phyloP scores from a whole-genome alignment of 2,329 filamentous ascomycete genomes.

The Huntiella savannae region DNA sequence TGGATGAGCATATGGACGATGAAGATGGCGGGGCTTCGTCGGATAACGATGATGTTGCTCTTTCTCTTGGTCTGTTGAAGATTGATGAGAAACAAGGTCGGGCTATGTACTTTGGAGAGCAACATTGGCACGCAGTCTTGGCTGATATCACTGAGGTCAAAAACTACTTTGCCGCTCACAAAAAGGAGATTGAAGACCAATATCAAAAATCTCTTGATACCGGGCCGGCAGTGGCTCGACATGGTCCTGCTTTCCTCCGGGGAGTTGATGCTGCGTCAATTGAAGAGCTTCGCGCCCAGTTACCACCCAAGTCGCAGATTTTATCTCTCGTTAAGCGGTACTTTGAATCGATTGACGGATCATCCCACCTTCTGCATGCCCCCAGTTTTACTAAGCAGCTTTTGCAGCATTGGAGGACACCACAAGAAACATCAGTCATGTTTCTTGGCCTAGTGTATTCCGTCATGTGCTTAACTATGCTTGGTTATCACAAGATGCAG shows the following conservation, averaged over 20 bases:
- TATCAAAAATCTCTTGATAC: slow-evolving; percentile 55
- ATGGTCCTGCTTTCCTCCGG: slow-evolving; percentile 62
- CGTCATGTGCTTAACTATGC: slow-evolving; percentile 56
- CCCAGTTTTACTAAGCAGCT: slow-evolving; percentile 69
- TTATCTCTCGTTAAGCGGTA: slow-evolving; percentile 73
- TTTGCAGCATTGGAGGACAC: slow-evolving; percentile 47
- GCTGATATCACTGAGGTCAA: slow-evolving; percentile 82
- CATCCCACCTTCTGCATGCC: slow-evolving; percentile 58
- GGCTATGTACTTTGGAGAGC: slow-evolving; percentile 63
- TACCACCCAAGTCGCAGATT: slow-evolving; percentile 68
- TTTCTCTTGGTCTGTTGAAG: slow-evolving; percentile 66
- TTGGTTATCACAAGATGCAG: slow-evolving; percentile 61
- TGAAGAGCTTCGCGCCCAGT: slow-evolving; percentile 55
- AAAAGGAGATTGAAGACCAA: slow-evolving; percentile 73
- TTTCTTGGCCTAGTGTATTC: slow-evolving; percentile 65
- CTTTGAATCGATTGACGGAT: slow-evolving; percentile 62
- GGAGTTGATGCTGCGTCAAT: slow-evolving; percentile 54
- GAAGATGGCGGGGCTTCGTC: slow-evolving; percentile 12
- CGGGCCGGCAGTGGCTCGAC: slow-evolving; percentile 38
- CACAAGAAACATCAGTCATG: slow-evolving; percentile 52
- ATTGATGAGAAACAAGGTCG: slow-evolving; percentile 61
- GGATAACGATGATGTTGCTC: slow-evolving; percentile 27
- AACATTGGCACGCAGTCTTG: slow-evolving; percentile 67
- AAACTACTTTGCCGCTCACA: slow-evolving; percentile 69
- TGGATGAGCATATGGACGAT: slow-evolving; percentile 3